Percentiles rank a stretch among this genome's conserved stretches.
Evolutionary conservation across 148 eudicot genomes (phyloP).

Genomic region (Vaccinium myrtillus): DNA sequence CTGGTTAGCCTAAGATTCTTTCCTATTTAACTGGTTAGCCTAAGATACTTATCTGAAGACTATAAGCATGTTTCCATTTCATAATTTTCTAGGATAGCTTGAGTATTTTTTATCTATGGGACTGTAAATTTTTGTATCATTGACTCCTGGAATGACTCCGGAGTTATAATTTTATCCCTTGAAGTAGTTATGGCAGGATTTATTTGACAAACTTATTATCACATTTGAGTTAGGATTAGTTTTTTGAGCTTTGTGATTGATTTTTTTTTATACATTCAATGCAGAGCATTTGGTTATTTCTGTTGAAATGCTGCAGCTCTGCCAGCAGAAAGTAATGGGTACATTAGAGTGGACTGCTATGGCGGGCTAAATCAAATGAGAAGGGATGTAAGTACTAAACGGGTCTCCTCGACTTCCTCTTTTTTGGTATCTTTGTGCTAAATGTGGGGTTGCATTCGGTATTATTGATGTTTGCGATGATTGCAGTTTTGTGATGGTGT

Average conservation of each 20-base stretch:
- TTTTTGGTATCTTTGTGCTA: not conserved
- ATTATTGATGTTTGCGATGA: slow-evolving; percentile 10
- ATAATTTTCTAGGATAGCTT: not conserved
- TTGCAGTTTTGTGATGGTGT: slow-evolving; percentile 96
- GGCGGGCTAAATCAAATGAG: slow-evolving; percentile 99
- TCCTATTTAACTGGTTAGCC: slow-evolving; percentile 46
- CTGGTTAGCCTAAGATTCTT: slow-evolving; percentile 39
- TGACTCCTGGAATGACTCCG: not conserved
- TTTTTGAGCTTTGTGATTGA: slow-evolving; percentile 5
- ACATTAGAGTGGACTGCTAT: slow-evolving; percentile 95
- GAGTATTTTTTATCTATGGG: not conserved
- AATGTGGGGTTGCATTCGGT: not conserved
- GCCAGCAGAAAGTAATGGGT: slow-evolving; percentile 78
- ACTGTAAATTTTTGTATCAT: not conserved
- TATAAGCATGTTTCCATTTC: slow-evolving; percentile 1
- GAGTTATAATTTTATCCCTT: not conserved
- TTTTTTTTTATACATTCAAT: slow-evolving; percentile 42
- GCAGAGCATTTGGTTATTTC: slow-evolving; percentile 76
- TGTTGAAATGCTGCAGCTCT: slow-evolving; percentile 97
- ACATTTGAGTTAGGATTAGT: not conserved
- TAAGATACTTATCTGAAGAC: not conserved
- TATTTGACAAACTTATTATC: not conserved
- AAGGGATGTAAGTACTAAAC: slow-evolving; percentile 70
- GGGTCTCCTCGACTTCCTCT: not conserved
- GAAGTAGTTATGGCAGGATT: not conserved